Conservation (phyloP, 805 yeast species). For the Metschnikowia similis region DNA sequence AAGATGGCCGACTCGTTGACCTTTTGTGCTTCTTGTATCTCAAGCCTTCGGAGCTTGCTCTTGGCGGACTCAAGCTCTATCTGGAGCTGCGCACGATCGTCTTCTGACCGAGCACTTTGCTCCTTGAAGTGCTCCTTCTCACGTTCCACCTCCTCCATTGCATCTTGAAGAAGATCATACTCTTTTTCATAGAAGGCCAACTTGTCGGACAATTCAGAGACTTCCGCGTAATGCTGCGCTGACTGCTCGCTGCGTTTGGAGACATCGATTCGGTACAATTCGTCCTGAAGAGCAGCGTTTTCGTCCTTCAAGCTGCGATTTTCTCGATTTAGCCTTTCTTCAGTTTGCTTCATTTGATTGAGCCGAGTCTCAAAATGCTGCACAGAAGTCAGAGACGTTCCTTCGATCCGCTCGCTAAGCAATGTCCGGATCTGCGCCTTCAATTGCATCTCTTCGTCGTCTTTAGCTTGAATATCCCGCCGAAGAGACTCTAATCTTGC, state of each 20-base stretch:
- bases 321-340: constrained; percentile 15
- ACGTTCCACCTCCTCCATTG: constrained; percentile 20
- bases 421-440: constrained; percentile 22
- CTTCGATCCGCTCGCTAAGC: constrained; percentile 16
- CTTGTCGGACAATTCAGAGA: constrained; percentile 23
- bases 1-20: constrained; percentile 17
- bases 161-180: constrained; percentile 22
- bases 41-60: constrained; percentile 12
- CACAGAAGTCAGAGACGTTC: constrained; percentile 12
- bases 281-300: constrained; percentile 25
- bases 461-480: constrained; percentile 22
- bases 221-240: constrained; percentile 5
- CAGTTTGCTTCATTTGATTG: constrained; percentile 19
- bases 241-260: constrained; percentile 11
- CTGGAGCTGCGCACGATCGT: constrained; percentile 19
- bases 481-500: constrained; percentile 16
- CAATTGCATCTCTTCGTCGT: constrained; percentile 19
- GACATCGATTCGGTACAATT: constrained; percentile 16
- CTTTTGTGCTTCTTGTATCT: constrained; percentile 14
- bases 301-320: constrained; percentile 24
- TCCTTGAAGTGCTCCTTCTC: constrained; percentile 22
- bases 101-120: constrained; percentile 14
- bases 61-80: constrained; percentile 27
- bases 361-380: constrained; percentile 23
- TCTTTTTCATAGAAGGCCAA: constrained; percentile 27